These are phyloP conservation scores for Beauveria australis DNA, from an alignment of 2,329 filamentous ascomycete species.

Conservation along the genomic window DNA sequence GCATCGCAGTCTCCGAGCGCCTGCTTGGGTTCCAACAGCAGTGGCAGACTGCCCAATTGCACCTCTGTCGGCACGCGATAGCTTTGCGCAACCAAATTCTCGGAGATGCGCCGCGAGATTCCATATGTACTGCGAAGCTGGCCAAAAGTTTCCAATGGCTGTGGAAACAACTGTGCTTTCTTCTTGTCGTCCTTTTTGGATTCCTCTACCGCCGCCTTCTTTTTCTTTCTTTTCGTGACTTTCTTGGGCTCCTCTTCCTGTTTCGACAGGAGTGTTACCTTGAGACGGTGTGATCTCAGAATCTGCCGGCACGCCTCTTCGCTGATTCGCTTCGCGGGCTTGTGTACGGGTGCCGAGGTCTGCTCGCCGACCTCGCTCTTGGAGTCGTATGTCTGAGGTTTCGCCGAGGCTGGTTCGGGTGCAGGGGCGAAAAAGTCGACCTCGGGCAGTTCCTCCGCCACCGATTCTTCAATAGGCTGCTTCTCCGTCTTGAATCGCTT, in stretches of 20 bases:
- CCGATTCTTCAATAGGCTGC: slow-evolving; percentile 19
- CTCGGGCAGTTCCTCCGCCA: slow-evolving; percentile 35
- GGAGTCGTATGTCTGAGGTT: slow-evolving; percentile 16
- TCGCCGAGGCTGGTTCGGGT: slow-evolving; percentile 17
- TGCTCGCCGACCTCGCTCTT: slow-evolving; percentile 15
- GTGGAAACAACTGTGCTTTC: slow-evolving; percentile 62
- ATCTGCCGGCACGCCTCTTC: slow-evolving; percentile 67
- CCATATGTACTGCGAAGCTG: slow-evolving; percentile 63
- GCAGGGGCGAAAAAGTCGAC: slow-evolving; percentile 54
- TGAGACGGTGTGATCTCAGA: slow-evolving; percentile 73
- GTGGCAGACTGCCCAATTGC: slow-evolving; percentile 75
- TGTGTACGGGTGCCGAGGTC: slow-evolving; percentile 20
- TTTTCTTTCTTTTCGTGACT: slow-evolving; percentile 41
- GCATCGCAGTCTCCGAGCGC: slow-evolving; percentile 33
- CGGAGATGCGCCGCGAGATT: slow-evolving; percentile 64
- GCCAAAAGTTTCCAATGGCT: slow-evolving; percentile 69
- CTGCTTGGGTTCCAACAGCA: slow-evolving; percentile 56
- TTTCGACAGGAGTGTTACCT: slow-evolving; percentile 66
- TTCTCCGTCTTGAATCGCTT: slow-evolving; percentile 36
- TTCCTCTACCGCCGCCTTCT: slow-evolving; percentile 35
- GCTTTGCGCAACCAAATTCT: slow-evolving; percentile 76
- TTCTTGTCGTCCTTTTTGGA: slow-evolving; percentile 47
- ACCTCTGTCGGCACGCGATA: slow-evolving; percentile 89
- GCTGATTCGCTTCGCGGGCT: slow-evolving; percentile 36
- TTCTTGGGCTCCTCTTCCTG: slow-evolving; percentile 36